These are phyloP conservation scores for Picochlorum costavermella DNA, from an alignment of 139 green algal genomes.

Conservation along the genomic window DNA sequence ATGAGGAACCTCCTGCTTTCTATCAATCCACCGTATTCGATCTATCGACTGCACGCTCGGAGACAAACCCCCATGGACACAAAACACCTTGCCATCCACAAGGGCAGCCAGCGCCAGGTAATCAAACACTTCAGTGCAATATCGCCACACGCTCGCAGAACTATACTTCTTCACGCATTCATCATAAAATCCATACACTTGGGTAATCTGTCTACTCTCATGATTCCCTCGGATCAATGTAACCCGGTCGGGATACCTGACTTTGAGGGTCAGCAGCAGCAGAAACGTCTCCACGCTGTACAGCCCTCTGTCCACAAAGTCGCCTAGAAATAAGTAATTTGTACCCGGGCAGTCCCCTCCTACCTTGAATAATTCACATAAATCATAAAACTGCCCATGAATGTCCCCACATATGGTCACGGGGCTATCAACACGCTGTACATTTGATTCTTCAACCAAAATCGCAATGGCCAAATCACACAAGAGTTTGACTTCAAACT, in stretches of 20 bases:
- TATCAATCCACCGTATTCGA: constrained; percentile 92
- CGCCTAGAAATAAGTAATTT: constrained; percentile 99
- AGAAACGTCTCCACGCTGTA: constrained; percentile 98
- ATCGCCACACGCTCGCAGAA: constrained; percentile 92
- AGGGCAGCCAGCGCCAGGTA: constrained; percentile 84
- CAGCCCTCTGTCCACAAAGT: constrained; percentile 98
- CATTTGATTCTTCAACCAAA: constrained; percentile 96
- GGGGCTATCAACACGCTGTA: constrained; percentile 90
- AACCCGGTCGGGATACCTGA: constrained; percentile 89
- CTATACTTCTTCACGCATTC: constrained; percentile 98
- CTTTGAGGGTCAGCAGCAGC: constrained; percentile 95
- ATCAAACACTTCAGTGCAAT: constrained; percentile 99
- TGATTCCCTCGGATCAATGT: constrained; percentile 97
- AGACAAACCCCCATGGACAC: constrained; percentile 94
- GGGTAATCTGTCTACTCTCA: constrained; percentile 96
- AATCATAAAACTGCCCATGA: constrained; percentile 93
- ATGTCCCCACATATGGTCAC: constrained; percentile 98
- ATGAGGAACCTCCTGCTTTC: constrained; percentile 97
- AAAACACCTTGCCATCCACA: constrained; percentile 88
- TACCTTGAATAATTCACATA: constrained; percentile 97
- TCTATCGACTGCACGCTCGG: constrained; percentile 86
- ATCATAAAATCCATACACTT: constrained; percentile 99
- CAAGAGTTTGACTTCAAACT: constrained; percentile 88
- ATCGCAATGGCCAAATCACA: constrained; percentile 91
- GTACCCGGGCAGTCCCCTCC: constrained; percentile 90